Evolutionary conservation across 148 eudicot genomes (phyloP), one percentile per base, ranked within the genome.

Genomic region (Amaranthus palmeri): DNA sequence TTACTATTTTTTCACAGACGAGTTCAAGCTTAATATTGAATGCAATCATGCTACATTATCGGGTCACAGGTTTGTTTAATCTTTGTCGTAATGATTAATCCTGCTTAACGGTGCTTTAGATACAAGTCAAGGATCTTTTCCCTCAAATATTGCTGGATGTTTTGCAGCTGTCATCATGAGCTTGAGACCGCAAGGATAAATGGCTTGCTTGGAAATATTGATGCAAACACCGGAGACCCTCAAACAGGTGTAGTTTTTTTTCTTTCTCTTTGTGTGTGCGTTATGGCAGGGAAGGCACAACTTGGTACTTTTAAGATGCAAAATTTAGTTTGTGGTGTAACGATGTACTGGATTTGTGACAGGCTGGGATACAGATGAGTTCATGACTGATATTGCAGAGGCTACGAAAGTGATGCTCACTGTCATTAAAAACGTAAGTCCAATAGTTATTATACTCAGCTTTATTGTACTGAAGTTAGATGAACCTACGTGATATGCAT

Each of bases 281-380:
- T 43, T 13, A 1, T 42, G 12, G 61, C 11, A 7, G 18, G 25
- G 59, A 15, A 15, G 18, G 2, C 15, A 40, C 4, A 14, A 9
- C 18, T 8, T 57, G 55, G 66, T 71, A 36, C 8, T 43, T 61
- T 72, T 70, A 12, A 69, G 48, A 57, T 53, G 15, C 44, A 14
- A 59, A 61, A 42, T 41, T 63, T 53, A 70, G 15, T 25, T 25
- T 63, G 40, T 54, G 42, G 43, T 53, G 54, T 69, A 60, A 50
- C 49, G 57, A 47, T 51, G 51, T 46, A 52, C 5, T 71, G 60
- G 71, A 41, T 71, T 25, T 67, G 42, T 54, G 71, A 47, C 89
- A 96, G 99, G 99, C 45, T 96, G 99, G 99, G 99, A 96, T 78
- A 96, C 99, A 7, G 97, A 96, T 88, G 89, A 96, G 85, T 96